Evolutionary conservation across 306 rosid species (phyloP).

Genomic region (Quercus suber): DNA sequence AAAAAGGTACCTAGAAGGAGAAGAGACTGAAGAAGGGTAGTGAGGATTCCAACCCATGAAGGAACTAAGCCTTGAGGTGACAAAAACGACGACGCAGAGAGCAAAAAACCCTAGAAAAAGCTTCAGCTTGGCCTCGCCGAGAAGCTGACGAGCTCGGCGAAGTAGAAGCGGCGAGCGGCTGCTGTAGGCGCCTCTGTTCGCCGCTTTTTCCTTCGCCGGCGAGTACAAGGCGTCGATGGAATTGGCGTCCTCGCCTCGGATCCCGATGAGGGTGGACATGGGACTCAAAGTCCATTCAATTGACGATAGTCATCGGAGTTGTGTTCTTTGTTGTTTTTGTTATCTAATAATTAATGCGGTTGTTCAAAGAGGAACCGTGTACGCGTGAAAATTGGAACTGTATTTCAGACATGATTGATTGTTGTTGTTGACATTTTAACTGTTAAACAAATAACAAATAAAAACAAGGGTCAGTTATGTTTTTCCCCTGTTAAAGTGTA

Average conservation of each 20-base stretch:
- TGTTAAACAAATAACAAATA: too few species aligned
- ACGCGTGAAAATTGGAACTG: too few species aligned
- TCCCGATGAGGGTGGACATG: constrained; percentile 33
- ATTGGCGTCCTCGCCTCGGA: constrained; percentile 17
- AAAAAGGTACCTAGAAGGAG: constrained; percentile 34
- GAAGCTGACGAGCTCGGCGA: constrained; percentile 32
- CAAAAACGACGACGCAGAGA: constrained; percentile 24
- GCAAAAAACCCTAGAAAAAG: constrained; percentile 20
- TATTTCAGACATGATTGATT: too few species aligned
- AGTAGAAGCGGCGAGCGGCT: constrained; percentile 22
- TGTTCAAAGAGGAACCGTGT: too few species aligned
- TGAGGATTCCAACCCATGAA: constrained; percentile 52
- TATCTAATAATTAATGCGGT: too few species aligned
- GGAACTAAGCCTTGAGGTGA: constrained; percentile 34
- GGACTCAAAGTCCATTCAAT: constrained; percentile 16
- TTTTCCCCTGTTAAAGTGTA: too few species aligned
- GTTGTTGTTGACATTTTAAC: too few species aligned
- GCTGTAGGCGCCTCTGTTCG: constrained; percentile 29
- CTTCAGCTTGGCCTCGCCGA: constrained; percentile 35
- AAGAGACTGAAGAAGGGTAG: constrained; percentile 34
- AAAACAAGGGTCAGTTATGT: too few species aligned
- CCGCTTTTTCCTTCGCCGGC: constrained; percentile 59
- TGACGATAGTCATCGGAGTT: not conserved
- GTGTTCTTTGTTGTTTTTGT: not conserved
- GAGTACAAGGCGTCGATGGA: constrained; percentile 33